Evolutionary conservation across 345 rosid species (phyloP), one percentile per base, ranked within the genome.

Genomic region (Cardamine chenopodiifolia): DNA sequence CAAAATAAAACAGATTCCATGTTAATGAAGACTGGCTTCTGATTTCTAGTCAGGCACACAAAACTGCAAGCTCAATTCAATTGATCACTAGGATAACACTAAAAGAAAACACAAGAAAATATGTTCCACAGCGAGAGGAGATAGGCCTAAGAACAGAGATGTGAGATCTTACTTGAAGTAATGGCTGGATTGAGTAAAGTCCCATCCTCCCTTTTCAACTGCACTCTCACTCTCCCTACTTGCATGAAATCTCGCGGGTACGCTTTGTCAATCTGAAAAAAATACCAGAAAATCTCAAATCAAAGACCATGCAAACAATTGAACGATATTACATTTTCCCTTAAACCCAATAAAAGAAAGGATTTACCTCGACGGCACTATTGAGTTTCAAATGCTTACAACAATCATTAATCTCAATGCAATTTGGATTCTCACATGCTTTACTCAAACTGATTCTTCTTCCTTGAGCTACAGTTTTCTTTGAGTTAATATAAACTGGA

Each of bases 241-340:
- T 95, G 99, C 97, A 92, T 87, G 81, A 85, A 92, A 83, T 95
- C 96, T 0, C 97, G 89, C 3, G 97, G 97, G 63, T 92, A 95
- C 22, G 93, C 97, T 84, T 95, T 92, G 68, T 92, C 96, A 78
- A 86, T 77, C 92, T 95, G 73, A 62, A 22, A 35, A 9, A 34
- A 29, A 9, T 0, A 34, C 26, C 35, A 23, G 0, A 47, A 44
- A 9, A 68, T 0, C 23, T 49, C 57, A 23, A 26, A 26, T 11
- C 39, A 17, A 13, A 18, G 3, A 52, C 77, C 57, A 7, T 29
- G 39, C 13, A 37, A 72, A 13, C 19, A n/a, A 34, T 2, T 17
- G n/a, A 0, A 67, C 12, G 18, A 44, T 35, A 26, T 2, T 15
- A 66, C 4, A 53, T 55, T 19, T 0, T 19, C 62, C 1, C 2